Evolutionary conservation across 2,329 filamentous ascomycete species (phyloP).

Genomic region (Phaeosphaeriaceae sp.): DNA sequence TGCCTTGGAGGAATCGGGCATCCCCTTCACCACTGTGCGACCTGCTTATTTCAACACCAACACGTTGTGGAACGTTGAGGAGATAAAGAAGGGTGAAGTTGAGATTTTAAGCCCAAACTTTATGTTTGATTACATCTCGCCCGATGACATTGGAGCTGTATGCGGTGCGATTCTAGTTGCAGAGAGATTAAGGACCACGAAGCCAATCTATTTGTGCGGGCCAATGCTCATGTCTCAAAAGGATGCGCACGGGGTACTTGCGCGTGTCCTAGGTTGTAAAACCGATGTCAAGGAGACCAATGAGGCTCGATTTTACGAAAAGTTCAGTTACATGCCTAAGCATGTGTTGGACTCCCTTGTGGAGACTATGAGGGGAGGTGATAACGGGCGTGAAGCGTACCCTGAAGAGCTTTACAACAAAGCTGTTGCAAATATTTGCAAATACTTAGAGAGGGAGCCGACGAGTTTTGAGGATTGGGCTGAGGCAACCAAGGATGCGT

Average conservation of each 20-base stretch:
- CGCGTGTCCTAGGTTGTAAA: slow-evolving; percentile 3
- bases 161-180: neutral
- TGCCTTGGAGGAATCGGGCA: slow-evolving; percentile 51
- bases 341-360: slow-evolving; percentile 5
- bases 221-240: neutral
- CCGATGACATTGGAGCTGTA: neutral
- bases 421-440: slow-evolving; percentile 20
- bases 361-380: slow-evolving; percentile 60
- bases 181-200: neutral
- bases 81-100: neutral
- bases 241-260: slow-evolving; percentile 3
- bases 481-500: slow-evolving; percentile 1
- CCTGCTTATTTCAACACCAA: slow-evolving; percentile 57
- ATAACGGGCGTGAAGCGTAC: slow-evolving; percentile 52
- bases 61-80: slow-evolving; percentile 26
- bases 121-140: neutral
- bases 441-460: slow-evolving; percentile 9
- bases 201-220: neutral
- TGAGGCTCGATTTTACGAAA: slow-evolving; percentile 4
- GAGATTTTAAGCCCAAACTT: neutral
- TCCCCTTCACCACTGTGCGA: slow-evolving; percentile 50
- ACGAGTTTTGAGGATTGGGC: slow-evolving; percentile 13
- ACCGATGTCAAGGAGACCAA: slow-evolving; percentile 8
- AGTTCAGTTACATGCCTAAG: slow-evolving; percentile 2
- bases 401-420: slow-evolving; percentile 25